Base-by-base conservation (phyloP, 1,284 basidiomycete genomes). In the Neotropicomus parvogracilis region DNA sequence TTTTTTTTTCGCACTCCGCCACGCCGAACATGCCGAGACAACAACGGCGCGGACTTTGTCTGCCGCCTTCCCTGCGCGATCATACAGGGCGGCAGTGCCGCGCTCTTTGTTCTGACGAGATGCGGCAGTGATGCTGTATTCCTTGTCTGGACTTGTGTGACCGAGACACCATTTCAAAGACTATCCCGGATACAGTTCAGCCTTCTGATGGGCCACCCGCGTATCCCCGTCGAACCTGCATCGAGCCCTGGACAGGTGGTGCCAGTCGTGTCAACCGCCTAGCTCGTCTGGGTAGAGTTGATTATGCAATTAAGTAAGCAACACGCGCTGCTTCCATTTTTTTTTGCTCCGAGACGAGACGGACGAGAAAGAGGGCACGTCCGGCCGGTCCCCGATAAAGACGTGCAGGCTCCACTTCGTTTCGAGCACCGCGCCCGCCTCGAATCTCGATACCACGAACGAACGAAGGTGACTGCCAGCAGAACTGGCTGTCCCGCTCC, bases 261-360 rank as follows among this genome's bases (percentile, higher is more conserved):
- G 26, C n/a, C n/a, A n/a, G n/a, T n/a, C n/a, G 29, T 44, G 55
- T 48, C 48, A 54, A 34, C 56, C 50, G 58, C 59, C 58, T 55
- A 59, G 49, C 49, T 21, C 28, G 47, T 48, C 32, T 40, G 28
- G 44, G 37, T 39, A 20, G 26, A 34, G 14, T 35, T 34, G 44
- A 49, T 39, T 49, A 57, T 54, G 38, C 36, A 44, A 59, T 64
- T 58, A 55, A 3, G 35, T 58, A 53, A 58, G 39, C n/a, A n/a
- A n/a, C 52, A 41, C 10, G n/a, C 52, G 27, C 40, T 44, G 52
- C 65, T 65, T 68, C 59, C 63, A 51, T 68, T 63, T 54, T 48
- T 62, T 50, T 37, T 46, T 40, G 45, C 54, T 50, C 63, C 53
- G 48, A 50, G 57, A 61, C 54, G n/a, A n/a, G n/a, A n/a, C n/a